Evolutionary conservation across 768 basidiomycete species (phyloP), one percentile per base, ranked within the genome.

Genomic region (Tylopilus sp.): DNA sequence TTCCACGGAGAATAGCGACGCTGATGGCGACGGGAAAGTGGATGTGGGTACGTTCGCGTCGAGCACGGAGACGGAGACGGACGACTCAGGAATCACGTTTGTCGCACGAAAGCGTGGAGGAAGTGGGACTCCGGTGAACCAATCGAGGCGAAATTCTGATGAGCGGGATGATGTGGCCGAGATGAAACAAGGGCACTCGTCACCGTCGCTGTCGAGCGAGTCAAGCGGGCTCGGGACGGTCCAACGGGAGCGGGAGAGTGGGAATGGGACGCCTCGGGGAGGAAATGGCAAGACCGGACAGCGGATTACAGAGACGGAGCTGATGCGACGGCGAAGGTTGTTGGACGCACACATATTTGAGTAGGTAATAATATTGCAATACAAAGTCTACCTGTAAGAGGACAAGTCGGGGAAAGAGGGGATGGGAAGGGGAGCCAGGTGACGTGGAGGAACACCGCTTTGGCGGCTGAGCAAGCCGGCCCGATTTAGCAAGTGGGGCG

Each of bases 281-380:
- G 58, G 57, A 1, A 69, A 57, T 67, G 80, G 58, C 58, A 76
- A 69, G 70, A 73, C 77, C 13, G 85, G 86, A 17, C 82, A 85
- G 56, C 83, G 81, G 38, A 90, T 89, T 50, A 78, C 79, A n/a
- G 88, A 91, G 68, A 78, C 74, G 18, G 89, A 90, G 68, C 67
- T 92, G 65, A 85, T 94, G 77, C 72, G 84, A 60, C 77, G 92
- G 59, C 79, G 88, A 47, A 79, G 91, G 60, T 65, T 94, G 65
- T 73, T 94, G 47, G 86, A 88, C 57, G 77, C 84, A 46, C 85
- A 88, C 63, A 82, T 86, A 44, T 83, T 73, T 77, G 68, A 67
- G 33, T 35, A 35, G 15, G 31, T 31, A 35, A 6, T 35, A 17
- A 31, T 13, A 13, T 12, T 13, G n/a, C n/a, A n/a, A n/a, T n/a